These are phyloP conservation scores for Exophiala calicioides DNA, from an alignment of 2,329 filamentous ascomycete genomes.

Conservation along the genomic window DNA sequence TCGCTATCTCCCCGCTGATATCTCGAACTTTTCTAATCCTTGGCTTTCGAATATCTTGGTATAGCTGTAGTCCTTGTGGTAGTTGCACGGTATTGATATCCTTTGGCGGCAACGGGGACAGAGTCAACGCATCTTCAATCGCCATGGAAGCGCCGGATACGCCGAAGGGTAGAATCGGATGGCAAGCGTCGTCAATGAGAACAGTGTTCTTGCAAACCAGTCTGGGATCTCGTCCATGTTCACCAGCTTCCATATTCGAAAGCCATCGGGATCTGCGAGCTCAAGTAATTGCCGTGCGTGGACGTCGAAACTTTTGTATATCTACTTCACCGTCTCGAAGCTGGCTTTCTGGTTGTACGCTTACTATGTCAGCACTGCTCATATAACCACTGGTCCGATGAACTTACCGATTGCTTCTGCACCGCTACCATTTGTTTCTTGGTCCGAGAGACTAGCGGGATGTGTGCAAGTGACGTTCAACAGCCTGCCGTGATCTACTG, in stretches of 20 bases:
- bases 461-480: slow-evolving; percentile 2
- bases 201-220: slow-evolving; percentile 26
- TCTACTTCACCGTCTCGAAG: not conserved
- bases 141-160: slow-evolving; percentile 43
- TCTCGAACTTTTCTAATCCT: too few relatives aligned
- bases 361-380: not conserved
- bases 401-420: slow-evolving; percentile 3
- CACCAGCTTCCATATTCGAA: slow-evolving; percentile 1
- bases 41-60: too few relatives aligned
- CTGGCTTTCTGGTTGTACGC: not conserved
- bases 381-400: too few relatives aligned
- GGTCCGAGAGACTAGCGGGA: not conserved
- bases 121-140: slow-evolving; percentile 38
- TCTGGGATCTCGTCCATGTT: slow-evolving; percentile 2
- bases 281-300: not conserved
- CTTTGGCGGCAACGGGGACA: too few relatives aligned
- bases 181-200: slow-evolving; percentile 39
- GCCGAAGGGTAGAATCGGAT: slow-evolving; percentile 32
- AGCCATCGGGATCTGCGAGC: slow-evolving; percentile 1
- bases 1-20: too few relatives aligned
- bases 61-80: too few relatives aligned
- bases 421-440: not conserved
- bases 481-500: not conserved
- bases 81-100: too few relatives aligned
- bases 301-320: not conserved